A percentile compares a stretch with the other conserved stretches of the same genome.
Evolutionary conservation across 2,329 filamentous ascomycete species (phyloP).

Genomic region (Talaromyces sp.): DNA sequence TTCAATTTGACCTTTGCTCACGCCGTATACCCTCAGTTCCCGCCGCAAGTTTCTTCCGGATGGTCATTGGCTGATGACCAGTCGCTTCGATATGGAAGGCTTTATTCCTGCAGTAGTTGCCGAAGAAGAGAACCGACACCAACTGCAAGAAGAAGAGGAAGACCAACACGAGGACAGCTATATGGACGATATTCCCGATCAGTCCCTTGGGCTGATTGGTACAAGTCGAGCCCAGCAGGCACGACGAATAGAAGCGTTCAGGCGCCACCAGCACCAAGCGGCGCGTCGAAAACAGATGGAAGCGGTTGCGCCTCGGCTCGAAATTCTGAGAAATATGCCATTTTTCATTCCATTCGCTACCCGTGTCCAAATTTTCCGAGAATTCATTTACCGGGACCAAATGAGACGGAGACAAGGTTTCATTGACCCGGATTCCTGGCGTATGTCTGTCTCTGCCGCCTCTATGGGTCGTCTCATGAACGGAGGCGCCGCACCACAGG

Average conservation of each 20-base stretch:
- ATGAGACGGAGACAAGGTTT: conserved; percentile 61
- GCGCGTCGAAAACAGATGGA: conserved; percentile 68
- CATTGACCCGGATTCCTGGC: conserved; percentile 70
- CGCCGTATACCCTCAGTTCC: conserved; percentile 45
- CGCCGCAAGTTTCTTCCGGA: conserved; percentile 73
- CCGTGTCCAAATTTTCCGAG: conserved; percentile 83
- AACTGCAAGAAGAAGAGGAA: conserved; percentile 60
- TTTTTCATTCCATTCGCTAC: conserved; percentile 94
- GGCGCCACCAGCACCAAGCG: conserved; percentile 59
- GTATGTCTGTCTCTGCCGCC: conserved; percentile 51
- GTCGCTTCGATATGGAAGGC: conserved; percentile 75
- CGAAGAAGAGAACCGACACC: conserved; percentile 74
- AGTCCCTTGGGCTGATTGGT: conserved; percentile 42
- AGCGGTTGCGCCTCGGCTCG: conserved; percentile 75
- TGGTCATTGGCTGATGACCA: conserved; percentile 94
- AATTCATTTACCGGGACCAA: conserved; percentile 86
- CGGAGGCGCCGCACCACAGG: conserved; percentile 33
- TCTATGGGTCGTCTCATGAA: conserved; percentile 33
- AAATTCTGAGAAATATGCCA: conserved; percentile 91
- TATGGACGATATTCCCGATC: conserved; percentile 31
- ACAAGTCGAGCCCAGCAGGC: conserved; percentile 58
- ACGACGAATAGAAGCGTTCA: conserved; percentile 56
- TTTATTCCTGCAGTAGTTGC: conserved; percentile 82
- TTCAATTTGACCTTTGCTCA: conserved; percentile 1
- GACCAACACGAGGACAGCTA: conserved; percentile 46